These are phyloP conservation scores for Manihot esculenta DNA, from an alignment of 441 rosid species.

Conservation along the genomic window DNA sequence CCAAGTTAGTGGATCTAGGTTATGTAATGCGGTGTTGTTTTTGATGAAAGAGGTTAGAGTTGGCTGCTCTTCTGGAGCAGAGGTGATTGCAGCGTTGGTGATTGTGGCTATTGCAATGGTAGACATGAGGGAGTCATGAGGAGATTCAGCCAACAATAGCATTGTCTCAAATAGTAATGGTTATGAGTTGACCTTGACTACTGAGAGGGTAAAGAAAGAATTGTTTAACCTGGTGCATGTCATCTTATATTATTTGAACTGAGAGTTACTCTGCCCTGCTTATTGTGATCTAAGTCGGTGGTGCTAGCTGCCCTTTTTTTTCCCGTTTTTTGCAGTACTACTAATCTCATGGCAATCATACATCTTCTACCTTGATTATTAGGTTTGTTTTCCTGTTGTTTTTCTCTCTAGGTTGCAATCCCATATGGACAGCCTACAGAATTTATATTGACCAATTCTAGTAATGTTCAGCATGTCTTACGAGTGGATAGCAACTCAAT, in stretches of 20 bases:
- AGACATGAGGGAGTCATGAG: no score
- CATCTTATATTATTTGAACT: no score
- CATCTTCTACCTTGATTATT: background rate
- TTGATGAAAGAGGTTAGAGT: no score
- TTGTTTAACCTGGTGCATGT: background rate
- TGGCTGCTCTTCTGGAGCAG: no score
- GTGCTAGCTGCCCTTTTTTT: no score
- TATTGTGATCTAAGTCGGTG: background rate
- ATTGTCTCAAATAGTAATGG: no score
- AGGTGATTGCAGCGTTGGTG: no score
- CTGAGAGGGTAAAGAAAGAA: background rate
- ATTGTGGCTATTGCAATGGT: no score
- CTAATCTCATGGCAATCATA: background rate
- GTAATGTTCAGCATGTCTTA: constrained; percentile 51
- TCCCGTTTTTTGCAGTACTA: background rate
- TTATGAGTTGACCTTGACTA: background rate
- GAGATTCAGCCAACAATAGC: no score
- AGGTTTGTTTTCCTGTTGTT: constrained; percentile 2
- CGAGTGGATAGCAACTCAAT: constrained; percentile 32
- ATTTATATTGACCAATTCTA: constrained; percentile 56
- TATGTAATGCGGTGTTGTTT: no score
- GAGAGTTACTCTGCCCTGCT: no score
- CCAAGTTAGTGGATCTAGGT: no score
- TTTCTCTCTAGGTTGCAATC: constrained; percentile 55
- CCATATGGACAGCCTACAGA: constrained; percentile 68